Conservation (phyloP, 441 rosid species). For the Adansonia rubrostipa region DNA sequence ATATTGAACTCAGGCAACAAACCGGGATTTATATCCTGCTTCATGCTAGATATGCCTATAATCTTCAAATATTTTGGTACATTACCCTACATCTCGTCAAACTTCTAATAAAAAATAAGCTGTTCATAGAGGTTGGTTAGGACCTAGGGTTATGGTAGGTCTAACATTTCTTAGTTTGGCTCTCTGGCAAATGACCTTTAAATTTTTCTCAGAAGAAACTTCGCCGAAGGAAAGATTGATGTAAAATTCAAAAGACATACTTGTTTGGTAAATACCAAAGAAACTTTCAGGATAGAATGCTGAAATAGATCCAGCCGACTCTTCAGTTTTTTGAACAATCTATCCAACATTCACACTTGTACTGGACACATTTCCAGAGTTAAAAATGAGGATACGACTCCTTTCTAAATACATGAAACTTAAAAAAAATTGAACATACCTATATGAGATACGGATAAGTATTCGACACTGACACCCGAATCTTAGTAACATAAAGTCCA, state of each 20-base stretch:
- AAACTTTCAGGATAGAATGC: background rate
- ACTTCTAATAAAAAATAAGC: background rate
- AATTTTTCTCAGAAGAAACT: background rate
- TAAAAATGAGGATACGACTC: too few species aligned
- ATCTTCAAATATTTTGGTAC: background rate
- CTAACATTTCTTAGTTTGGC: background rate
- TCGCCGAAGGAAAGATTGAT: background rate
- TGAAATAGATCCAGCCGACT: background rate
- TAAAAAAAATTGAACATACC: too few species aligned
- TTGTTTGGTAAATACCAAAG: background rate
- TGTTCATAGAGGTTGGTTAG: background rate
- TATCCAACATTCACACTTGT: too few species aligned
- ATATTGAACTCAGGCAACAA: background rate
- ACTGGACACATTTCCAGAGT: too few species aligned
- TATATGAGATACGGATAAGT: too few species aligned
- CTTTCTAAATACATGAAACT: too few species aligned
- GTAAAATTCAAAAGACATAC: background rate
- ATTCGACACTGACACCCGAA: too few species aligned
- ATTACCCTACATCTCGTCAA: too few species aligned
- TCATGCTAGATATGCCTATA: background rate
- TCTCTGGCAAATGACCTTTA: background rate
- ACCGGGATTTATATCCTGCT: background rate
- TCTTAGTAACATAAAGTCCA: too few species aligned
- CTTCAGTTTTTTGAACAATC: too few species aligned
- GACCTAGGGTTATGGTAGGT: background rate